Base-by-base conservation (phyloP, 2,329 filamentous ascomycete species). In the Dothideomycetidae sp. region DNA sequence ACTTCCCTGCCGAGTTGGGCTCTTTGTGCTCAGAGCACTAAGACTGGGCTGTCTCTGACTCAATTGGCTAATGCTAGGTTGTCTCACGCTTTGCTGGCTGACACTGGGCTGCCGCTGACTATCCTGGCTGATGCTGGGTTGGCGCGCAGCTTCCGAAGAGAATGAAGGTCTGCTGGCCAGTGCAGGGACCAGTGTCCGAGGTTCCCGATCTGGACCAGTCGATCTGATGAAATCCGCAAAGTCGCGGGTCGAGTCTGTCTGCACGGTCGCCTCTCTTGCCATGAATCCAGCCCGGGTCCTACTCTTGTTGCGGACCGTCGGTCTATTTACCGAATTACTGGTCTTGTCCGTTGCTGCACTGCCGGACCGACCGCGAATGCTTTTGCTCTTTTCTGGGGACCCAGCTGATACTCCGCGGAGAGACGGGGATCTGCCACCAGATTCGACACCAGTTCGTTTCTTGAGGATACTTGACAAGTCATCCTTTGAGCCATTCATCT, bases 141-240 rank as follows among this genome's bases (percentile, higher is more conserved):
- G n/a, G n/a, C n/a, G n/a, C n/a, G 33, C 31, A 4, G 35, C 37
- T 32, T 43, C 37, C 19, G 41, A 39, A 9, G 39, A n/a, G n/a
- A n/a, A n/a, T n/a, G n/a, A n/a, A n/a, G n/a, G 23, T 10, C 43
- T 40, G 17, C 30, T 41, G 17, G 35, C 37, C n/a, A 43, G 33
- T 17, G 34, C 29, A 34, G 44, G 44, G 2, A 43, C 29, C 10
- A 41, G 26, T 11, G 39, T 38, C 19, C 42, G 42, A 14, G 37
- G 44, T 36, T 55, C 53, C 34, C 49, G 42, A 45, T 50, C 40
- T 49, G 88, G 81, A 2, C 83, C 84, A 18, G 84, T 93, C 1
- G 80, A 81, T 42, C 83, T 78, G 50, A 93, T 83, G 54, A 93
- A 94, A 42, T 92, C 80, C 14, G 84, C 81, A 60, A 94, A 83